Conservation (phyloP, 768 basidiomycete genomes). For the Russula earlei region DNA sequence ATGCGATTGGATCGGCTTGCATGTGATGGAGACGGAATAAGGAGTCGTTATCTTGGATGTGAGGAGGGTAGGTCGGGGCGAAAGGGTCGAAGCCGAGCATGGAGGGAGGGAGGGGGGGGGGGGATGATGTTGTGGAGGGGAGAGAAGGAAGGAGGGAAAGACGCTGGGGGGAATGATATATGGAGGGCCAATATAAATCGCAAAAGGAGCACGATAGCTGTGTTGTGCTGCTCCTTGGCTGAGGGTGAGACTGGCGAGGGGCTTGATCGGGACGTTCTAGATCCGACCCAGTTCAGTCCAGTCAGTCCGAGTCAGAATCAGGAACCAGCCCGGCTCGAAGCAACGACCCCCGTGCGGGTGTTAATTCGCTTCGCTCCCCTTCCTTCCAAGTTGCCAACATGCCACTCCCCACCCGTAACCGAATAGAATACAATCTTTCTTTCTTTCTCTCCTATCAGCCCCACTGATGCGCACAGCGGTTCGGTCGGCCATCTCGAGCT, state of each 20-base stretch:
- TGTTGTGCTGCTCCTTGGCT: no score
- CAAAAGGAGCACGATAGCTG: background rate
- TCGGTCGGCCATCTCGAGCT: background rate
- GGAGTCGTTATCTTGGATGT: constrained; percentile 3
- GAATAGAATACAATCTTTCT: background rate
- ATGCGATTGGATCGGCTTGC: constrained; percentile 7
- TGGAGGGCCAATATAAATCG: background rate
- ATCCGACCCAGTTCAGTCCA: constrained; percentile 15
- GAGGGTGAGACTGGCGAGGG: background rate
- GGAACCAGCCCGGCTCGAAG: no score
- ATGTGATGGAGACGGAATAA: background rate
- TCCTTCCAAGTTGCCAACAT: background rate
- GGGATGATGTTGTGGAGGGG: background rate
- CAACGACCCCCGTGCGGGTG: no score
- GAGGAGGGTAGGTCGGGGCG: background rate
- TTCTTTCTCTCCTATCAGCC: background rate
- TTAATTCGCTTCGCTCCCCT: background rate
- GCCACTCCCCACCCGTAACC: background rate
- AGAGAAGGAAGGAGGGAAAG: background rate
- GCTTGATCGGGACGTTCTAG: constrained; percentile 16
- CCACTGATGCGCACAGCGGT: background rate
- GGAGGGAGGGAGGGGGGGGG: background rate
- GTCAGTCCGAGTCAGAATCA: background rate
- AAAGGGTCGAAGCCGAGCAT: constrained; percentile 15
- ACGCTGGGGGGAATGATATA: constrained; percentile 14